Percentiles rank a stretch among this genome's conserved stretches.
Evolutionary conservation across 169 alveolate species (phyloP).

Genomic region (Plasmodium reichenowi): DNA sequence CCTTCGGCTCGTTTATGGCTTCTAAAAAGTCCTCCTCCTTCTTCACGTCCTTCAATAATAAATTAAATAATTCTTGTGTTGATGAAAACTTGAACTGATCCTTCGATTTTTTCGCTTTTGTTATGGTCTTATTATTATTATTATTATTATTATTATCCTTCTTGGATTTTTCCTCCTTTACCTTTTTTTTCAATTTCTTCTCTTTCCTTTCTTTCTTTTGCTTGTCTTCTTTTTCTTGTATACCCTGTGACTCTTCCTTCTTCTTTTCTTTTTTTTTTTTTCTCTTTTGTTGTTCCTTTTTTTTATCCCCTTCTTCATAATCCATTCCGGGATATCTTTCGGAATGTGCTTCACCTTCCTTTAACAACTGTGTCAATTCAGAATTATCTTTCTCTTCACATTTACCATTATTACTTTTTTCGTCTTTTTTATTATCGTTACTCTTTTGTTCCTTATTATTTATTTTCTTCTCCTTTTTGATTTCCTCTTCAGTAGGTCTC

Average conservation of each 20-base stretch:
- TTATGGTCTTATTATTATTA: neutral
- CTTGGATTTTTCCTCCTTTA: conserved; percentile 1
- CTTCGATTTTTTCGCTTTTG: conserved; percentile 17
- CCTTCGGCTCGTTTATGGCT: neutral
- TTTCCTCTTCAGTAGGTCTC: conserved; percentile 34
- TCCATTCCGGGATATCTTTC: neutral
- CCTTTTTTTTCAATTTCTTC: conserved; percentile 1
- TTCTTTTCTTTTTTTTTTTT: neutral
- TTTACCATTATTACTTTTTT: neutral
- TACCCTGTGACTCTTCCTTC: neutral
- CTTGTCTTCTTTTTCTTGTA: neutral
- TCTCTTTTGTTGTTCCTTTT: neutral
- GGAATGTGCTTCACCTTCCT: neutral
- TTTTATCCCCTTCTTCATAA: neutral
- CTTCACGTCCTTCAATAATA: conserved; percentile 53
- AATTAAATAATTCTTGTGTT: conserved; percentile 57
- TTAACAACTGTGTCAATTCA: neutral
- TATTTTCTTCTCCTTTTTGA: neutral
- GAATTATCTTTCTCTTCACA: neutral
- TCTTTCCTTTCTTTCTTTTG: conserved; percentile 12
- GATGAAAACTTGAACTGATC: conserved; percentile 60
- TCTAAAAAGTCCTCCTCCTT: conserved; percentile 1
- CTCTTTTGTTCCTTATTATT: neutral
- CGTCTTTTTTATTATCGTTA: neutral
- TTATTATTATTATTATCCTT: no score